Evolutionary conservation across 495 filamentous ascomycete genomes (phyloP).

Genomic region (Penicillium odoratum): DNA sequence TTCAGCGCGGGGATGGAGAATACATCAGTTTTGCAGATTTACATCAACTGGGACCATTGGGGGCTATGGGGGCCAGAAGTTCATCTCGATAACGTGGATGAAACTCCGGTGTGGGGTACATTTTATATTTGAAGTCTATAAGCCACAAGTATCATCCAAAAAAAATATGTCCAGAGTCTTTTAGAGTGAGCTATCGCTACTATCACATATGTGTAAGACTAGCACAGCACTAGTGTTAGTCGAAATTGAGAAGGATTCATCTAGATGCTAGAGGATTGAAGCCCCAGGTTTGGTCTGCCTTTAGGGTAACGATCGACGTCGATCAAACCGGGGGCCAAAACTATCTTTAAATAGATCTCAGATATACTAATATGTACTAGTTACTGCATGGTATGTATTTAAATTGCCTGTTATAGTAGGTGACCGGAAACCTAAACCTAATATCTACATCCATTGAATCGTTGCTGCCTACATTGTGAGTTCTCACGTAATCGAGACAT

Average conservation of each 20-base stretch:
- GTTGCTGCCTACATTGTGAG: neutral
- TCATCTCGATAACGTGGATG: neutral
- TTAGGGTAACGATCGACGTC: neutral
- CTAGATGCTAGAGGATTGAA: neutral
- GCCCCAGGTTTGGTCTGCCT: neutral
- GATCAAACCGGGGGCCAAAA: conserved; percentile 2
- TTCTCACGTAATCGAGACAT: neutral
- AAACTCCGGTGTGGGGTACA: neutral
- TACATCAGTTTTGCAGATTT: conserved; percentile 1
- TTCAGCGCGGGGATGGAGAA: neutral
- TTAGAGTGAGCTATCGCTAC: neutral
- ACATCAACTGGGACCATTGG: neutral
- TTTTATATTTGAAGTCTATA: neutral
- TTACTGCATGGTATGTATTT: neutral
- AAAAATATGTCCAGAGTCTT: neutral
- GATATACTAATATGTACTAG: neutral
- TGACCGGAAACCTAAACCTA: neutral
- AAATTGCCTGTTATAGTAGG: neutral
- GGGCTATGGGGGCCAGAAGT: conserved; percentile 6
- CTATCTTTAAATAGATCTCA: neutral
- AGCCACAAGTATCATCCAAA: neutral
- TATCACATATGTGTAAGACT: neutral
- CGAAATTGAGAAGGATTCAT: neutral
- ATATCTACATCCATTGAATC: neutral
- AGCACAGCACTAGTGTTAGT: neutral